Evolutionary conservation across 208 protist species (phyloP), one percentile per base, ranked within the genome.

Genomic region (Endotrypanum monterogeii): DNA sequence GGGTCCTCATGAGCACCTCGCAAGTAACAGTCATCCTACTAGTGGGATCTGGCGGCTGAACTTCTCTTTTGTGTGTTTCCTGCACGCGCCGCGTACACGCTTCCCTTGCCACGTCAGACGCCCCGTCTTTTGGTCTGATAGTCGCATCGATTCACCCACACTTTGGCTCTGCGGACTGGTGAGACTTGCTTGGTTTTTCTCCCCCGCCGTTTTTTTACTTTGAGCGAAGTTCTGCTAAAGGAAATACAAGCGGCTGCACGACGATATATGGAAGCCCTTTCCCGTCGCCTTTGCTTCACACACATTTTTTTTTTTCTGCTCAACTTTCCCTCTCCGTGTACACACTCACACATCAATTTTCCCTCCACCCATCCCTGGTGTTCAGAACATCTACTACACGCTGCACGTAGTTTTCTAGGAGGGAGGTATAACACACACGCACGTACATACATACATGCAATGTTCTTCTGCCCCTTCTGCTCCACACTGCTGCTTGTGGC

Each of bases 391-490:
- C 32, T 12, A 37, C 32, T 12, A 37, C n/a, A 18, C 1, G 35
- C 16, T 30, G 20, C 35, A 41, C 23, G 60, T 48, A 23, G 35
- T 18, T 23, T n/a, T n/a, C n/a, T n/a, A n/a, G 25, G 5, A 25
- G 37, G 20, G 23, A 23, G 12, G 5, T 0, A 39, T 30, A 11
- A 65, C 7, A 30, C 11, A 30, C 41, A 6, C 23, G 12, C 66
- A 70, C 63, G 30, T 37, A 66, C 28, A 60, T 48, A 67, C 8
- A 48, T 11, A 48, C 44, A 48, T 48, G 8, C 5, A 9, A 97
- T 97, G 93, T 95, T 92, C 71, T 97, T 97, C 67, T 97, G 93
- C 39, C 93, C 93, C 14, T 97, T 96, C 72, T 97, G 93, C 71
- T 92, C 91, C 0, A 96, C 93, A 30, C 82, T 96, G 57, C 78